These are phyloP conservation scores for Fusarium musae DNA, from an alignment of 2,329 filamentous ascomycete genomes.

Conservation along the genomic window DNA sequence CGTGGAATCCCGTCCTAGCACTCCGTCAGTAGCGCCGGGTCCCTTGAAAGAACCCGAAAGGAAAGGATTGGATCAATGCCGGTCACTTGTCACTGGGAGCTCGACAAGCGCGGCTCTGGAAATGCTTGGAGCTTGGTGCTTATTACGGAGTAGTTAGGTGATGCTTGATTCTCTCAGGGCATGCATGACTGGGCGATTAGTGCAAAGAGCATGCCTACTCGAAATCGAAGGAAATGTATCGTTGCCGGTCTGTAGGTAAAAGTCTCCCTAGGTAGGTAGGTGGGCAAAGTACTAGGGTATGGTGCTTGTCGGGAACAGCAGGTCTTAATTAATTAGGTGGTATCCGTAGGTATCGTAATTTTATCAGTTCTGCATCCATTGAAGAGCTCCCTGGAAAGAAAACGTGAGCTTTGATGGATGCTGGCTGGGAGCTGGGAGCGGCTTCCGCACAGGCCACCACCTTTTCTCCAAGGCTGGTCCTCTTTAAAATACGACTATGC, in stretches of 20 bases:
- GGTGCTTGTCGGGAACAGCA: background rate
- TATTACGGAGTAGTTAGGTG: background rate
- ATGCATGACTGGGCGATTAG: background rate
- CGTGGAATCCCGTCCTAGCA: slow-evolving; percentile 7
- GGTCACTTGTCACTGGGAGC: slow-evolving; percentile 23
- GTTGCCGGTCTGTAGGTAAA: background rate
- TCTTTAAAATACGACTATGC: slow-evolving; percentile 27
- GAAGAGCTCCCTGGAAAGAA: slow-evolving; percentile 24
- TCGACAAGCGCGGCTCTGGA: slow-evolving; percentile 41
- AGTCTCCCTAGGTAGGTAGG: background rate
- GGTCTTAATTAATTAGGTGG: background rate
- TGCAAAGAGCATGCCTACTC: background rate
- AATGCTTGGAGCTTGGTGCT: slow-evolving; percentile 5
- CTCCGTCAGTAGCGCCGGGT: slow-evolving; percentile 3
- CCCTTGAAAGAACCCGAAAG: slow-evolving; percentile 19
- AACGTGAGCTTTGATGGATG: slow-evolving; percentile 19
- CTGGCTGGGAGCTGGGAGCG: slow-evolving; percentile 1
- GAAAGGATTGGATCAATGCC: slow-evolving; percentile 28
- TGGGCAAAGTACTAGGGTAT: background rate
- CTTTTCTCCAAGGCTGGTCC: slow-evolving; percentile 21
- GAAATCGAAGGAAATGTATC: background rate
- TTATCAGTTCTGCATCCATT: background rate
- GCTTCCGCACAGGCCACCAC: slow-evolving; percentile 34
- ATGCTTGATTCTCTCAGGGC: background rate
- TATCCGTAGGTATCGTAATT: background rate